These are phyloP conservation scores for Obba rivulosa DNA, from an alignment of 768 basidiomycete species.

Conservation along the genomic window DNA sequence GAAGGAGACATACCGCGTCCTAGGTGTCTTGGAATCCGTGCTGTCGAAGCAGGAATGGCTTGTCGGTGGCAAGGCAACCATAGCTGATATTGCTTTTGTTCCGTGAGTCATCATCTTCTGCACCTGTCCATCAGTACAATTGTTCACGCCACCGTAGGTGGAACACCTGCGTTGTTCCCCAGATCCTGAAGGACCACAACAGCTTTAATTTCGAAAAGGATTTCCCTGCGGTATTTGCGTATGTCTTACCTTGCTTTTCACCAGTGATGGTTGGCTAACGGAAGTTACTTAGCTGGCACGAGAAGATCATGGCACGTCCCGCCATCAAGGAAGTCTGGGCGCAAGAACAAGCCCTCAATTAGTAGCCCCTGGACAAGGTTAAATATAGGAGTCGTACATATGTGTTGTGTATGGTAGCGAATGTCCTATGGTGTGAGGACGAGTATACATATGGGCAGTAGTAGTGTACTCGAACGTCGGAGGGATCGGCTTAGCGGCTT, in stretches of 20 bases:
- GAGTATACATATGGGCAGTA: too few species aligned
- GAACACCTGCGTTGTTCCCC: slow-evolving; percentile 9
- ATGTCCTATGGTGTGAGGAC: too few species aligned
- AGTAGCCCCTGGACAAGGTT: too few species aligned
- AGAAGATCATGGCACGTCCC: slow-evolving; percentile 10
- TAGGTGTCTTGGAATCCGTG: slow-evolving; percentile 18
- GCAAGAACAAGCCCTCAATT: too few species aligned
- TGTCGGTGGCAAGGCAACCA: slow-evolving; percentile 13
- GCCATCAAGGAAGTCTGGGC: slow-evolving; percentile 8
- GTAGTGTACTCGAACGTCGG: too few species aligned
- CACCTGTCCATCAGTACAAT: not conserved
- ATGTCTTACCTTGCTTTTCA: not conserved
- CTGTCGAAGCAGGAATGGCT: slow-evolving; percentile 15
- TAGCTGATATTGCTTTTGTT: slow-evolving; percentile 16
- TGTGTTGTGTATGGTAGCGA: too few species aligned
- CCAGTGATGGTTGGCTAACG: too few species aligned
- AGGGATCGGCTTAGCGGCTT: too few species aligned
- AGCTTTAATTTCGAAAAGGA: slow-evolving; percentile 8
- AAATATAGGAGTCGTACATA: too few species aligned
- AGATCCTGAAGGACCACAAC: slow-evolving; percentile 3
- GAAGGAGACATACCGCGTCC: slow-evolving; percentile 17
- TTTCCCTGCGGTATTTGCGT: slow-evolving; percentile 2
- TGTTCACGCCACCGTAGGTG: slow-evolving; percentile 1
- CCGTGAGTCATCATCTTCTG: not conserved
- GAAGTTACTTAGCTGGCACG: slow-evolving; percentile 13